Evolutionary conservation across 306 rosid species (phyloP), one percentile per base, ranked within the genome.

Genomic region (Cucumis hystrix): DNA sequence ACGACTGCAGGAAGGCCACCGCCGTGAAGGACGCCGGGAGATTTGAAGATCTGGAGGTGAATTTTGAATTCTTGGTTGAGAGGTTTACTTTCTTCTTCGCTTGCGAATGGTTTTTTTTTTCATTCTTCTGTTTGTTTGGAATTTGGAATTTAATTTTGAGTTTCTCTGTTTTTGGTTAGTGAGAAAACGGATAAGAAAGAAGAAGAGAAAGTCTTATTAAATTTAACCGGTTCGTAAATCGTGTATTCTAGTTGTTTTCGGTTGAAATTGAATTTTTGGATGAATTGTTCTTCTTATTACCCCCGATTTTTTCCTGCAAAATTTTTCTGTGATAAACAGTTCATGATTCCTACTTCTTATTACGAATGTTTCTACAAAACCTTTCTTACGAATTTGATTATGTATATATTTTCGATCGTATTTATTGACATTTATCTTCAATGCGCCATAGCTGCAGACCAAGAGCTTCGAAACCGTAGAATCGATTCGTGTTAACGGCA

Each of bases 21-120:
- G 74, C 6, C 33, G 54, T 4, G 14, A 64, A 63, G 72, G 78
- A 62, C 77, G 70, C 78, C 57, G 55, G 74, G 74, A 35, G 76
- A 49, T 80, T 69, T 75, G 73, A 83, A 74, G 91, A 89, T 91
- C 91, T 83, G 77, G 84, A 90, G 97, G 98, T 90, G 77, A 58
- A 57, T 56, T 78, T 60, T 82, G 15, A 70, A 80, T 71, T 75
- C 47, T 73, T 52, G 30, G 12, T 81, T 78, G 56, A 66, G 35
- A 63, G 57, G 39, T 6, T 11, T 75, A 17, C 45, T 64, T 35
- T 16, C 8, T 49, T 82, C 62, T 16, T n/a, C 8, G 14, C 52
- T 39, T 66, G 30, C 11, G 23, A 4, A 18, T 16, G 25, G 63
- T 11, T 76, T 20, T 20, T 7, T 10, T 23, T 23, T 70, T 76